Evolutionary conservation across 495 filamentous ascomycete genomes (phyloP).

Genomic region (Pyrenula massariospora): DNA sequence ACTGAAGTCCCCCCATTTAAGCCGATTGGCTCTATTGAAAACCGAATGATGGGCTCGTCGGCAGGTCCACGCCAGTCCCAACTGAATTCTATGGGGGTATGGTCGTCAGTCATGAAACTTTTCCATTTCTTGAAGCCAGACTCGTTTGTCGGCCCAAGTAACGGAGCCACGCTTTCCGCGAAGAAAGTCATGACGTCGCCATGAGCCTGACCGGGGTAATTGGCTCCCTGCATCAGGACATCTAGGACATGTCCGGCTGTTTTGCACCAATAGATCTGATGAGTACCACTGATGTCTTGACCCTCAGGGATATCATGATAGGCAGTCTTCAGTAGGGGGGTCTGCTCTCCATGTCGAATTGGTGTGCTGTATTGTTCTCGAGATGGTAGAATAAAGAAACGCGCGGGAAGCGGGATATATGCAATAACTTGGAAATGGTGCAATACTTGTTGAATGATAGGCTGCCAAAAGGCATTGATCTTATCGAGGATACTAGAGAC

Average conservation of each 20-base stretch:
- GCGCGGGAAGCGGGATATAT: no score
- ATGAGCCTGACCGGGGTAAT: constrained; percentile 1
- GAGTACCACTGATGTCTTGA: no score
- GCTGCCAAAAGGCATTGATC: no score
- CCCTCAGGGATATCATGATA: background rate
- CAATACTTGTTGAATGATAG: no score
- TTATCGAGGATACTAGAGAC: no score
- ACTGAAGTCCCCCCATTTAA: constrained; percentile 11
- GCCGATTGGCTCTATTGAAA: constrained; percentile 18
- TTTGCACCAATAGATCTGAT: constrained; percentile 3
- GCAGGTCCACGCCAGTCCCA: constrained; percentile 15
- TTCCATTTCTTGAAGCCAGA: constrained; percentile 7
- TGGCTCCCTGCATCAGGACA: constrained; percentile 1
- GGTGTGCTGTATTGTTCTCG: no score
- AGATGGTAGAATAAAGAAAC: no score
- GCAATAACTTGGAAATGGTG: no score
- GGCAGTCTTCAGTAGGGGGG: background rate
- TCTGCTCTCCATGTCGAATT: no score
- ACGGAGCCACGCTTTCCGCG: background rate
- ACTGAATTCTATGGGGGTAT: constrained; percentile 23
- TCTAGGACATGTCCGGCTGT: background rate
- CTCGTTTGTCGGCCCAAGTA: background rate
- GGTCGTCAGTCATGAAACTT: constrained; percentile 28
- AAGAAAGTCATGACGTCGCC: constrained; percentile 2
- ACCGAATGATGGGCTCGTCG: constrained; percentile 14